Evolutionary conservation across 768 basidiomycete genomes (phyloP).

Genomic region (Kwoniella dendrophila): DNA sequence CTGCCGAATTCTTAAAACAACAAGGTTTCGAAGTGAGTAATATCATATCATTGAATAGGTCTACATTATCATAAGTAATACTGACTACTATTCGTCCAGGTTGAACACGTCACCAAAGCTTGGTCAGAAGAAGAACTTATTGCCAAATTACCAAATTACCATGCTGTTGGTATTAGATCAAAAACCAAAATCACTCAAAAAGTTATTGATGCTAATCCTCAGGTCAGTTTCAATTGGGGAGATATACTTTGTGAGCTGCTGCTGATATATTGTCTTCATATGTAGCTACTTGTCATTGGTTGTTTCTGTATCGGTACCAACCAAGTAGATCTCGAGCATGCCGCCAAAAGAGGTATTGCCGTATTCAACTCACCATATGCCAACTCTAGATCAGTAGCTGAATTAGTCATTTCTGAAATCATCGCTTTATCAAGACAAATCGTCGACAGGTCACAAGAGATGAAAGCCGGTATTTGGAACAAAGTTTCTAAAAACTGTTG

Average conservation of each 20-base stretch:
- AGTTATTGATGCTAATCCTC: slow-evolving; percentile 81
- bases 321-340: slow-evolving; percentile 86
- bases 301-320: slow-evolving; percentile 99
- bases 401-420: slow-evolving; percentile 92
- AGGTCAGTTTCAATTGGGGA: slow-evolving; percentile 64
- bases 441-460: slow-evolving; percentile 81
- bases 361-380: slow-evolving; percentile 97
- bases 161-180: slow-evolving; percentile 93
- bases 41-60: too few relatives aligned
- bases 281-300: slow-evolving; percentile 87
- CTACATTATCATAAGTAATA: background rate
- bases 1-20: slow-evolving; percentile 73
- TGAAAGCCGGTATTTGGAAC: slow-evolving; percentile 92
- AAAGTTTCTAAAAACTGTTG: slow-evolving; percentile 98
- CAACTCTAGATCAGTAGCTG: slow-evolving; percentile 97
- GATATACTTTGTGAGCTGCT: background rate
- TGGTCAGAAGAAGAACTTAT: slow-evolving; percentile 93
- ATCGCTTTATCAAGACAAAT: slow-evolving; percentile 92
- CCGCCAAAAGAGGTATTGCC: slow-evolving; percentile 84
- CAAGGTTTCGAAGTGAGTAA: slow-evolving; percentile 70
- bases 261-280: background rate
- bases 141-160: slow-evolving; percentile 72
- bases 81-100: slow-evolving; percentile 57
- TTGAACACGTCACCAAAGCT: slow-evolving; percentile 83
- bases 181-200: slow-evolving; percentile 94